phyloP scores from a whole-genome alignment of 805 yeast genomes.

The Nakazawaea populi region DNA sequence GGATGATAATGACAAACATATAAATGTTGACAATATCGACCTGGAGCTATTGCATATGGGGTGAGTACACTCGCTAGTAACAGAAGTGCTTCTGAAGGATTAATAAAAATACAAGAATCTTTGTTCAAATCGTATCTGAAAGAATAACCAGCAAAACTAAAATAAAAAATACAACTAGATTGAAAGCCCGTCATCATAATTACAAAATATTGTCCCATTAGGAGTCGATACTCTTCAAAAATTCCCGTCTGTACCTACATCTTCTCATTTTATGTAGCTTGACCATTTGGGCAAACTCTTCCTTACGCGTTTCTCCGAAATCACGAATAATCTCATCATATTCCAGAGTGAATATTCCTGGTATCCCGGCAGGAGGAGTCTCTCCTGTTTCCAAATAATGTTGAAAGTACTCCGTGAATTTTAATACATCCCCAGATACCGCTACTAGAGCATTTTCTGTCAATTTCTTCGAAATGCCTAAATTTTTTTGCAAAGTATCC shows the following conservation, averaged over 20 bases:
- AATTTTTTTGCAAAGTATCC: not conserved
- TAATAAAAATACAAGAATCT: too few species aligned
- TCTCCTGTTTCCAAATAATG: slow-evolving; percentile 4
- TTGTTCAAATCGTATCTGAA: too few species aligned
- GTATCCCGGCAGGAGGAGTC: slow-evolving; percentile 2
- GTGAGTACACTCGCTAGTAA: not conserved
- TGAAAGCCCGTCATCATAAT: not conserved
- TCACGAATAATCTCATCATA: slow-evolving; percentile 1
- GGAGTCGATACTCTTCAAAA: slow-evolving; percentile 1
- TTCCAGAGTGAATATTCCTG: slow-evolving; percentile 8
- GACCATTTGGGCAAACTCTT: not conserved
- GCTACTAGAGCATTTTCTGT: not conserved
- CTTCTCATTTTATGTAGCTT: slow-evolving; percentile 5
- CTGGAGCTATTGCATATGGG: slow-evolving; percentile 9
- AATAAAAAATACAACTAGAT: not conserved
- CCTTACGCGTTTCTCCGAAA: not conserved
- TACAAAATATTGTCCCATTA: too few species aligned
- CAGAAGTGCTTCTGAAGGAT: too few species aligned
- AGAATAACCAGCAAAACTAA: not conserved
- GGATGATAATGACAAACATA: slow-evolving; percentile 1
- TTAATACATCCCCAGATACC: slow-evolving; percentile 5
- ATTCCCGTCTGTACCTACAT: slow-evolving; percentile 3
- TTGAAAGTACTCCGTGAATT: slow-evolving; percentile 1
- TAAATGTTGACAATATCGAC: slow-evolving; percentile 8
- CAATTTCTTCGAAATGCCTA: slow-evolving; percentile 1